phyloP scores from a whole-genome alignment of 345 rosid genomes.

The Trapa bicornis region DNA sequence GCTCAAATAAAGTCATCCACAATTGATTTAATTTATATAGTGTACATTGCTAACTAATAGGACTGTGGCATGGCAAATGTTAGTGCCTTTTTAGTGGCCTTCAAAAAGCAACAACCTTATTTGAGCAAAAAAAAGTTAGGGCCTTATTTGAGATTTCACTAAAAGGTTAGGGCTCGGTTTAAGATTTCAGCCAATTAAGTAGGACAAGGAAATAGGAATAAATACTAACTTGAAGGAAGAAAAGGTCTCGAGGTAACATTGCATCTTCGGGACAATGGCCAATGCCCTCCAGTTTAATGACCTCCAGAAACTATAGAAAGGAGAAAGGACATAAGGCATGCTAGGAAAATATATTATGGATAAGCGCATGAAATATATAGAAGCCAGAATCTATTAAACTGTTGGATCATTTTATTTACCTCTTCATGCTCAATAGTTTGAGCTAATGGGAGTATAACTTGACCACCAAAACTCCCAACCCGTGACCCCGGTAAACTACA shows the following conservation, averaged over 20 bases:
- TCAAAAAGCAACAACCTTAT: no score
- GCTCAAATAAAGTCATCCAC: no score
- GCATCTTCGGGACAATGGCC: conserved; percentile 90
- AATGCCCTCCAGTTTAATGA: conserved; percentile 80
- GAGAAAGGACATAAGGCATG: background rate
- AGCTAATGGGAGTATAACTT: conserved; percentile 91
- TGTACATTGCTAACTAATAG: no score
- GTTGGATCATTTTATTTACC: conserved; percentile 24
- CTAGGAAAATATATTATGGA: background rate
- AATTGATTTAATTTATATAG: no score
- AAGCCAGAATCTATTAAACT: background rate
- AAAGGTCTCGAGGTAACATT: conserved; percentile 75
- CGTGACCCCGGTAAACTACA: conserved; percentile 61
- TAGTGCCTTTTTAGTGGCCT: no score
- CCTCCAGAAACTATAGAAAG: conserved; percentile 66
- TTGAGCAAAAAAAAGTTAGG: no score
- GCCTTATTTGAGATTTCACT: no score
- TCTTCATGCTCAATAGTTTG: conserved; percentile 95
- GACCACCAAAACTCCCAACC: conserved; percentile 82
- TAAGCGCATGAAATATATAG: background rate
- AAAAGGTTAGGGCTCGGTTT: no score
- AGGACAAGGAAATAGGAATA: background rate
- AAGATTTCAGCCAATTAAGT: no score
- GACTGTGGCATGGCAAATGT: no score
- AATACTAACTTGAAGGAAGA: conserved; percentile 77